Base-by-base conservation (phyloP, 257 asterid genomes). In the Euphrasia confusa region DNA sequence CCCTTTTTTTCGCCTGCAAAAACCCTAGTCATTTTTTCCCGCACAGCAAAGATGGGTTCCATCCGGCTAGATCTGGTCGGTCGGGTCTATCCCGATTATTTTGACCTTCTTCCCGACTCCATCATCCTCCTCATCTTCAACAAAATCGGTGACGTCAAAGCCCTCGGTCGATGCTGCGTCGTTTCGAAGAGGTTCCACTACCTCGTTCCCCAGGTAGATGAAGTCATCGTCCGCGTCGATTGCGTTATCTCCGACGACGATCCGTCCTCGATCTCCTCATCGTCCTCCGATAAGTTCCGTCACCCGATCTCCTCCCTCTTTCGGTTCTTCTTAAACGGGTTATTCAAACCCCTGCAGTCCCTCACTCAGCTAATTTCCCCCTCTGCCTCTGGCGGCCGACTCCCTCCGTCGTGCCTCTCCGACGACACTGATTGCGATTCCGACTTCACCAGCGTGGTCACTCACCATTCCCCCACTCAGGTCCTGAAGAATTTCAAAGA, bases 201-300 rank as follows among this genome's bases (percentile, higher is more conserved):
- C 2, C 83, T 89, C 10, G 84, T 89, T 11, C 86, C 93, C 3
- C 90, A 80, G 55, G 96, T 89, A 15, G 96, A 89, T 6, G 78
- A 76, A 75, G 87, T 89, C 53, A 73, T 82, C 50, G 95, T 89
- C 52, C 88, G 83, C 30, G 96, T 89, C 13, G 96, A 89, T 27
- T 89, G 97, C 74, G 97, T 89, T 35, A 89, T 86, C 68, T 86
- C 91, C 52, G 95, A 86, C 61, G 95, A 86, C 48, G 91, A 82
- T 48, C 67, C 85, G 1, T 69, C 91, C 4, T 28, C 79, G 5
- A 14, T 63, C 52, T 28, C 77, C 5, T 67, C 80, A 0, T 42
- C 74, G 0, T 67, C 78, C 1, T 32, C 83, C 0, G 71, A 66
- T 48, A 78, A 83, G 72, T 72, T 79, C 32, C 83, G 89, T 27